Conservation (phyloP, 257 asterid genomes). For the Lycium ferocissimum region DNA sequence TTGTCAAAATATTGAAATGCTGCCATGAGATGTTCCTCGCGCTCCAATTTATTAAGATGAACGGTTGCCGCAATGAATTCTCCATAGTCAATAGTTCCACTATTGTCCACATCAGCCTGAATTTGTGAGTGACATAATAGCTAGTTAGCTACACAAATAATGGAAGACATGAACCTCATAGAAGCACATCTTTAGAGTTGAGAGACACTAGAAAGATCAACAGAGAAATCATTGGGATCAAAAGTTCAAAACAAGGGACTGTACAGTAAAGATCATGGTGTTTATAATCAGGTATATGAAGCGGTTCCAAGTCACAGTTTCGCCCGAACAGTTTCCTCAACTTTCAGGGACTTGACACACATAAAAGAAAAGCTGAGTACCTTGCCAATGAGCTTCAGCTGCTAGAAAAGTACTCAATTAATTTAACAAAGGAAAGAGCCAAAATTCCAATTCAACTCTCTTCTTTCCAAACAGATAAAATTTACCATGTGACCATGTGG, state of each 20-base stretch:
- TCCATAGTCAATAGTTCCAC: constrained; percentile 86
- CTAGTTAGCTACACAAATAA: not conserved
- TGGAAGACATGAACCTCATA: not conserved
- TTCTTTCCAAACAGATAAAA: constrained; percentile 4
- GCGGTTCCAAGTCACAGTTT: not conserved
- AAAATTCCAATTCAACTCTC: constrained; percentile 22
- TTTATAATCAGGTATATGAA: not conserved
- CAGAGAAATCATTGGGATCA: not conserved
- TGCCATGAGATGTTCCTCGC: constrained; percentile 83
- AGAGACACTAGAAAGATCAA: not conserved
- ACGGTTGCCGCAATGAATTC: constrained; percentile 85
- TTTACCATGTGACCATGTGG: not conserved
- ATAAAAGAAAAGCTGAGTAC: not conserved
- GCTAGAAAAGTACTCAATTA: not conserved
- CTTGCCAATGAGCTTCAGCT: not conserved
- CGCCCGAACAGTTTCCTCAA: not conserved
- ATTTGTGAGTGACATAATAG: constrained; percentile 7
- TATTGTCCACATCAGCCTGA: constrained; percentile 91
- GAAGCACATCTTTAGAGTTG: not conserved
- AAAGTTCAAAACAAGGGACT: not conserved
- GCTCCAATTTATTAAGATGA: constrained; percentile 80
- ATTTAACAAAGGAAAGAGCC: not conserved
- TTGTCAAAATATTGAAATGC: constrained; percentile 86
- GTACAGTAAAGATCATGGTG: not conserved
- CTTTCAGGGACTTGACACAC: not conserved